These are phyloP conservation scores for Arthromyces matolae DNA, from an alignment of 768 basidiomycete species.

Conservation along the genomic window DNA sequence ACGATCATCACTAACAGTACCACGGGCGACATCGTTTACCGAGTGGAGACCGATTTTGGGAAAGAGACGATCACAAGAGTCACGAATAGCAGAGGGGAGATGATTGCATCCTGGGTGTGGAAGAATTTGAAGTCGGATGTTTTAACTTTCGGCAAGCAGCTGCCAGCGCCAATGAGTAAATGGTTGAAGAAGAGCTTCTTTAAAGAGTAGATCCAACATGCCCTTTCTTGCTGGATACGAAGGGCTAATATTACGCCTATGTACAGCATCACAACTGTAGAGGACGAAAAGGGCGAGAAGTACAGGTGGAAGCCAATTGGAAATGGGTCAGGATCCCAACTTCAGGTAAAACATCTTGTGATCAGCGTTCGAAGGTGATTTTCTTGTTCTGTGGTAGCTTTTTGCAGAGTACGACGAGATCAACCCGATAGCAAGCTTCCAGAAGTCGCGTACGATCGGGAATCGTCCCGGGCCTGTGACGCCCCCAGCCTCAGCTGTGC, in stretches of 20 bases:
- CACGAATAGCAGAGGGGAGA: conserved; percentile 27
- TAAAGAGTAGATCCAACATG: conserved; percentile 36
- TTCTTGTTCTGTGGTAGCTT: conserved; percentile 23
- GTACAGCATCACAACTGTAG: conserved; percentile 35
- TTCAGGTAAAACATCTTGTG: conserved; percentile 24
- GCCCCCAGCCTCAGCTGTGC: conserved; percentile 15
- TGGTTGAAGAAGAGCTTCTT: conserved; percentile 41
- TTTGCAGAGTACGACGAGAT: conserved; percentile 30
- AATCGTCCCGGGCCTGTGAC: conserved; percentile 20
- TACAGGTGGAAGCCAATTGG: conserved; percentile 44
- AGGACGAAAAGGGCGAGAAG: conserved; percentile 28
- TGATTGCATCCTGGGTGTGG: conserved; percentile 37
- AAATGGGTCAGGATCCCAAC: conserved; percentile 27
- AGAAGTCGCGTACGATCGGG: conserved; percentile 20
- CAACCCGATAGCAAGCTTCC: conserved; percentile 33
- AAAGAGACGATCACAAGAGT: conserved; percentile 31
- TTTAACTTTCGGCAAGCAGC: conserved; percentile 33
- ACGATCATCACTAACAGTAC: conserved; percentile 30
- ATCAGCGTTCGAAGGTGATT: background rate
- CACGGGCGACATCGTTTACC: conserved; percentile 31
- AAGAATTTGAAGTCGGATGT: conserved; percentile 32
- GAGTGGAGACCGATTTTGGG: conserved; percentile 31
- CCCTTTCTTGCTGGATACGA: conserved; percentile 16
- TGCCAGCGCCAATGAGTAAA: conserved; percentile 24
- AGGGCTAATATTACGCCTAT: too few species aligned